Evolutionary conservation across 805 yeast species (phyloP), one percentile per base, ranked within the genome.

Genomic region (Yarrowia osloensis): DNA sequence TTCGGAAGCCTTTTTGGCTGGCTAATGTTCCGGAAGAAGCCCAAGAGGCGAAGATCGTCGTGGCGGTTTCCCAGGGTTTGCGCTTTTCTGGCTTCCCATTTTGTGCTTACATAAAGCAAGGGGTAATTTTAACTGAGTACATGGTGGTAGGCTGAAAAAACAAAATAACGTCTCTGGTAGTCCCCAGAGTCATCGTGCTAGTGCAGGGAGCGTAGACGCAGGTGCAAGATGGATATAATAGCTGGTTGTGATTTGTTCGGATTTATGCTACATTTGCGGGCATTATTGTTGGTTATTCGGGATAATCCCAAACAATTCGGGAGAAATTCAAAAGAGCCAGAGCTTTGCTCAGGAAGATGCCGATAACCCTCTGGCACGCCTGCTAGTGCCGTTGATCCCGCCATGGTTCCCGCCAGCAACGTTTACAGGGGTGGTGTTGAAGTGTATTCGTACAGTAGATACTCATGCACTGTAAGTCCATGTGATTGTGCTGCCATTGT

Each of bases 131-230:
- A 47, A 28, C 21, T 26, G 15, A 47, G 21, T n/a, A 19, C 19
- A 40, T 6, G 13, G 21, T 8, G 22, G 22, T n/a, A n/a, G n/a
- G n/a, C n/a, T n/a, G n/a, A n/a, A 40, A 19, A 40, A 40, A 21
- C 46, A 24, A 44, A 44, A 22, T 22, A 24, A 15, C 49, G 49
- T 24, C n/a, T 8, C 4, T 19, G 42, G 42, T 13, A 46, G 31
- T 17, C 46, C 50, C 33, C 37, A 49, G 17, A 49, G 54, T n/a
- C 55, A 50, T 50, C 55, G 39, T 12, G 26, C 55, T 50, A 50
- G 55, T 31, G 55, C 55, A 50, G 55, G 52, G 52, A 24, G 37
- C 5, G n/a, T n/a, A n/a, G n/a, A n/a, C 12, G 37, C 17, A 17
- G 37, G 37, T 33, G 37, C 17, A 33, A 17, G 17, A 3, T 12